A percentile compares a stretch with the other conserved stretches of the same genome.
Conservation (phyloP, 176 grass and related monocot genomes). For the Dendrocalamus sinicus region DNA sequence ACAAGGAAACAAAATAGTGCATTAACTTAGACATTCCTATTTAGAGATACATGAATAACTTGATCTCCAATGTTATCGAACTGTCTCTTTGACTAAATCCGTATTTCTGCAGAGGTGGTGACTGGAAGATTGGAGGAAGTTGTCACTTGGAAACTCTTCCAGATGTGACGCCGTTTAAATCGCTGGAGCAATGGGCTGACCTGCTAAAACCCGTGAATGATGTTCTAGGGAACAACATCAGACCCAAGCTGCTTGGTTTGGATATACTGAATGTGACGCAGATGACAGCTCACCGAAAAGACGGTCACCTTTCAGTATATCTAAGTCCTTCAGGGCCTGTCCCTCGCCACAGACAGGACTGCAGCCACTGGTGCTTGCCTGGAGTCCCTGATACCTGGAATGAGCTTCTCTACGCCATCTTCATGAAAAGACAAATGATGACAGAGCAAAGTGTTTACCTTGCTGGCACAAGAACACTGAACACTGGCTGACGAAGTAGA, state of each 20-base stretch:
- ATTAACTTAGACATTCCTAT: background rate
- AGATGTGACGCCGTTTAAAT: slow-evolving; percentile 44
- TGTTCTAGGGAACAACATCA: slow-evolving; percentile 46
- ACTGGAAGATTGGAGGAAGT: slow-evolving; percentile 76
- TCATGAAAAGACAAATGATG: slow-evolving; percentile 56
- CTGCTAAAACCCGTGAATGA: slow-evolving; percentile 64
- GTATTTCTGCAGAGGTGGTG: slow-evolving; percentile 61
- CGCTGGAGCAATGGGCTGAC: slow-evolving; percentile 59
- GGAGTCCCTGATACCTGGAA: slow-evolving; percentile 97
- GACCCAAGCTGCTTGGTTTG: slow-evolving; percentile 39
- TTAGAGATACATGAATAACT: background rate
- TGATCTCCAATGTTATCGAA: slow-evolving; percentile 22
- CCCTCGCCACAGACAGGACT: slow-evolving; percentile 75
- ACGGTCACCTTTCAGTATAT: slow-evolving; percentile 82
- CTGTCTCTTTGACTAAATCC: slow-evolving; percentile 1
- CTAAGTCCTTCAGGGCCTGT: slow-evolving; percentile 58
- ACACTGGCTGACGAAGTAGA: slow-evolving; percentile 28
- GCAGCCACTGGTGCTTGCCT: slow-evolving; percentile 98
- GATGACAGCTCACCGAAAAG: slow-evolving; percentile 82
- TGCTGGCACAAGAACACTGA: slow-evolving; percentile 11
- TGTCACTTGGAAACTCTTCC: slow-evolving; percentile 83
- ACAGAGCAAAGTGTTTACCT: slow-evolving; percentile 21
- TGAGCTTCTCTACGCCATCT: slow-evolving; percentile 72
- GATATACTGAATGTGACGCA: slow-evolving; percentile 81
- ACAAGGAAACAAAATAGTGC: background rate